These are phyloP conservation scores for Fusarium papillatum DNA, from an alignment of 2,329 filamentous ascomycete species.

Conservation along the genomic window DNA sequence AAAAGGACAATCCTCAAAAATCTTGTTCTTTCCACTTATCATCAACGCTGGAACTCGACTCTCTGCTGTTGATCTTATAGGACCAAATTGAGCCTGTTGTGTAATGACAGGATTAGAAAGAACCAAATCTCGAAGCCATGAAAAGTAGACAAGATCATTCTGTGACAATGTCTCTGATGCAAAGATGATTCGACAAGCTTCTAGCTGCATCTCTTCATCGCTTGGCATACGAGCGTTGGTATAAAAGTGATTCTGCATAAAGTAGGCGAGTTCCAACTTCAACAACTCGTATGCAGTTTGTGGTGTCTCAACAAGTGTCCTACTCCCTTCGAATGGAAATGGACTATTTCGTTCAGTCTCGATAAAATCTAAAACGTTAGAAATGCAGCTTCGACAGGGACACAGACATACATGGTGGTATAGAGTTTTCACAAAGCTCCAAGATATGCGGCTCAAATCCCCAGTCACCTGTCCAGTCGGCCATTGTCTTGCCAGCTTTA, in stretches of 20 bases:
- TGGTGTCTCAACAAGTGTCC: constrained; percentile 33
- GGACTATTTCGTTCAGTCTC: constrained; percentile 39
- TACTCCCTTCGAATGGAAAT: constrained; percentile 34
- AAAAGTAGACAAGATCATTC: not conserved
- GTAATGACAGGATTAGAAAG: constrained; percentile 26
- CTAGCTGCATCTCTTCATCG: constrained; percentile 35
- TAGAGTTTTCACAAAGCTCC: constrained; percentile 56
- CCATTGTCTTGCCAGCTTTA: constrained; percentile 56
- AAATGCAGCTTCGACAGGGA: not conserved
- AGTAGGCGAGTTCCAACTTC: constrained; percentile 38
- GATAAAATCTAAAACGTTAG: constrained; percentile 35
- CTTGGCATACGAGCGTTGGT: constrained; percentile 28
- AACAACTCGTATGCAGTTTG: constrained; percentile 38
- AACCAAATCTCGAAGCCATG: constrained; percentile 39
- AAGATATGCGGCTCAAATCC: constrained; percentile 54
- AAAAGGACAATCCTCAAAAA: constrained; percentile 46
- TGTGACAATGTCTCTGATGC: constrained; percentile 21
- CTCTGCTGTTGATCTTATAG: constrained; percentile 41
- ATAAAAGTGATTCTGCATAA: constrained; percentile 42
- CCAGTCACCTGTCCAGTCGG: constrained; percentile 58
- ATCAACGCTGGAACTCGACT: constrained; percentile 36
- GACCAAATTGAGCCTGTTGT: constrained; percentile 40
- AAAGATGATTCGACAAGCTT: constrained; percentile 35
- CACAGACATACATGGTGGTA: constrained; percentile 52
- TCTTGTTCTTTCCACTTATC: constrained; percentile 46